These are phyloP conservation scores for Globomyces sp. DNA, from an alignment of 371 early-diverging fungal genomes.

Conservation along the genomic window DNA sequence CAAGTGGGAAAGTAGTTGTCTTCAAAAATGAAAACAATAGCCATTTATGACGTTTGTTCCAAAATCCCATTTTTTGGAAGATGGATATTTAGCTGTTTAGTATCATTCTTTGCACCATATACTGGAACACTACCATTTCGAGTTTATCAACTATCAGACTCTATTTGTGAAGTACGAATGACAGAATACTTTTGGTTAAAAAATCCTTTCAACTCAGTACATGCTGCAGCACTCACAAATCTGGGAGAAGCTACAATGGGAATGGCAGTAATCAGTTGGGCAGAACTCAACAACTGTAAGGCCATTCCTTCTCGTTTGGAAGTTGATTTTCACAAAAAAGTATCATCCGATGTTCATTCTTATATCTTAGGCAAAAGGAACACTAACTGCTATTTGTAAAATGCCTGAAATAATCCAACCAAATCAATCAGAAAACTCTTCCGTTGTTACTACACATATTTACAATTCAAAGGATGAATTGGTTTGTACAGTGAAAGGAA, in stretches of 20 bases:
- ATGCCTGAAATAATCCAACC: constrained; percentile 1
- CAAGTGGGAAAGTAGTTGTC: too few species aligned
- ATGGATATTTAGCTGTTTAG: constrained; percentile 15
- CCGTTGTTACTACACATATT: constrained; percentile 4
- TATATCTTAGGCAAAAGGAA: constrained; percentile 6
- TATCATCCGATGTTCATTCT: too few species aligned
- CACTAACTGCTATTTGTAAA: constrained; percentile 3
- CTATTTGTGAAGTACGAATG: not conserved
- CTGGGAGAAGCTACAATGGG: constrained; percentile 29
- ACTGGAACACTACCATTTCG: constrained; percentile 14
- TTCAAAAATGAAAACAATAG: too few species aligned
- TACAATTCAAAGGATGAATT: constrained; percentile 15
- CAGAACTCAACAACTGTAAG: constrained; percentile 5
- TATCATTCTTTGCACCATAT: constrained; percentile 14
- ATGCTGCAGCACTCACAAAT: constrained; percentile 31
- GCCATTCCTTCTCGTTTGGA: constrained; percentile 6
- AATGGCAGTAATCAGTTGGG: constrained; percentile 20
- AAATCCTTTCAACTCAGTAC: constrained; percentile 29
- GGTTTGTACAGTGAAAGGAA: constrained; percentile 13
- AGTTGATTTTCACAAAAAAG: constrained; percentile 10
- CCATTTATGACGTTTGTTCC: constrained; percentile 2
- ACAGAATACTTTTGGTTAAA: constrained; percentile 5
- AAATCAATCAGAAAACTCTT: not conserved
- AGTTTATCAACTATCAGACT: not conserved
- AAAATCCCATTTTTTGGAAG: constrained; percentile 12